These are phyloP conservation scores for Exobasidium rhododendri DNA, from an alignment of 1,284 basidiomycete species.

Conservation along the genomic window DNA sequence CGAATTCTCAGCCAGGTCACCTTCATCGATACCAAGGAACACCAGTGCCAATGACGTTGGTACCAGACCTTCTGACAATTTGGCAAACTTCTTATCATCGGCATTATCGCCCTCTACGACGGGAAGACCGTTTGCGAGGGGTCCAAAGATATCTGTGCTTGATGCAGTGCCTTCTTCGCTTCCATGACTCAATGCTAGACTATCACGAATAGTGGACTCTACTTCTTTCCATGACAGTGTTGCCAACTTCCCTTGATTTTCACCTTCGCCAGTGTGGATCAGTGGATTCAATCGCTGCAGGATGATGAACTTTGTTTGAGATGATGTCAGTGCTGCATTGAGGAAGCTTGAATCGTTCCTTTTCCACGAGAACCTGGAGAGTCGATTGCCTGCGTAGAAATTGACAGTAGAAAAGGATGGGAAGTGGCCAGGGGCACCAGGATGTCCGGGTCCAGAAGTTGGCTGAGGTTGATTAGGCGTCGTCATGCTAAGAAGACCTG, in stretches of 20 bases:
- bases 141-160: constrained; percentile 32
- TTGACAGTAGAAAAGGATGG: constrained; percentile 32
- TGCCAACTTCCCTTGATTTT: constrained; percentile 32
- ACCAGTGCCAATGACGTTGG: constrained; percentile 36
- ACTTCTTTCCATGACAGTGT: constrained; percentile 51
- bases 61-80: constrained; percentile 33
- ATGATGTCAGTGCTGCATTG: constrained; percentile 45
- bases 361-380: constrained; percentile 53
- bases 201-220: constrained; percentile 27
- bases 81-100: constrained; percentile 23
- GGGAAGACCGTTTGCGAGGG: constrained; percentile 30
- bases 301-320: constrained; percentile 49
- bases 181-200: constrained; percentile 24
- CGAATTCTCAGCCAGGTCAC: constrained; percentile 12
- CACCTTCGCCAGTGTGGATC: constrained; percentile 24
- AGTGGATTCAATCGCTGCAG: constrained; percentile 52
- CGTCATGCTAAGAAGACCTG: not conserved
- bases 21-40: constrained; percentile 47
- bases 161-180: not conserved
- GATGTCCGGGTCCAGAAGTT: not conserved
- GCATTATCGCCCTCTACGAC: not conserved
- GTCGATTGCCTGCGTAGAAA: constrained; percentile 43
- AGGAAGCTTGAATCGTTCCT: constrained; percentile 51
- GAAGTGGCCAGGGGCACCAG: constrained; percentile 5
- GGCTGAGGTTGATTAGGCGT: not conserved